These are phyloP conservation scores for Telopea speciosissima DNA, from an alignment of 177 flowering plant genomes.

Conservation along the genomic window DNA sequence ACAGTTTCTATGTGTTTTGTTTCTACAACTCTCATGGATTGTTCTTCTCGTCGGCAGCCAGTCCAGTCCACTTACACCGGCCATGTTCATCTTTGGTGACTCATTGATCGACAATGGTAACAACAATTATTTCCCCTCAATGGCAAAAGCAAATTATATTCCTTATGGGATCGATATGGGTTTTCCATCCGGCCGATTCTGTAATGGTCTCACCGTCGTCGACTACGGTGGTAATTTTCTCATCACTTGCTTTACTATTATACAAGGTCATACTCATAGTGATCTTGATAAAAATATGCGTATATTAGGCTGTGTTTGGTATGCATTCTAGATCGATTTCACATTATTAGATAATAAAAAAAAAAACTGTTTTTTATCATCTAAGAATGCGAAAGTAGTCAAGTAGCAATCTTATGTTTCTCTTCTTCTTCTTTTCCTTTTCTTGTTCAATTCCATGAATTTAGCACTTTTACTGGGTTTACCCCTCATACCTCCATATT, in stretches of 20 bases:
- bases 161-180: slow-evolving; percentile 40
- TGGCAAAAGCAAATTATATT: slow-evolving; percentile 28
- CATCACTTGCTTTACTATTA: not conserved
- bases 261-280: no score
- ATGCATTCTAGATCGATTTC: no score
- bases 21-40: not conserved
- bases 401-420: no score
- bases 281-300: no score
- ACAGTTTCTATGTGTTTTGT: not conserved
- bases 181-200: slow-evolving; percentile 30
- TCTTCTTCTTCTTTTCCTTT: not conserved
- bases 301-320: no score
- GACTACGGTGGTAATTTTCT: slow-evolving; percentile 34
- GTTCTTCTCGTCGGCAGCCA: not conserved
- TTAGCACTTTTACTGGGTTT: slow-evolving; percentile 25
- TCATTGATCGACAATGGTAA: slow-evolving; percentile 34
- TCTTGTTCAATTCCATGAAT: not conserved
- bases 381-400: not conserved
- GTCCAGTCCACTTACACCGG: slow-evolving; percentile 19
- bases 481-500: slow-evolving; percentile 27
- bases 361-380: no score
- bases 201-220: slow-evolving; percentile 35
- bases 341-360: no score
- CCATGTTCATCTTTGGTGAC: slow-evolving; percentile 39
- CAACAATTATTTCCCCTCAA: slow-evolving; percentile 27